phyloP scores from a whole-genome alignment of 371 early-diverging fungal genomes.

The Mortierella sp. region DNA sequence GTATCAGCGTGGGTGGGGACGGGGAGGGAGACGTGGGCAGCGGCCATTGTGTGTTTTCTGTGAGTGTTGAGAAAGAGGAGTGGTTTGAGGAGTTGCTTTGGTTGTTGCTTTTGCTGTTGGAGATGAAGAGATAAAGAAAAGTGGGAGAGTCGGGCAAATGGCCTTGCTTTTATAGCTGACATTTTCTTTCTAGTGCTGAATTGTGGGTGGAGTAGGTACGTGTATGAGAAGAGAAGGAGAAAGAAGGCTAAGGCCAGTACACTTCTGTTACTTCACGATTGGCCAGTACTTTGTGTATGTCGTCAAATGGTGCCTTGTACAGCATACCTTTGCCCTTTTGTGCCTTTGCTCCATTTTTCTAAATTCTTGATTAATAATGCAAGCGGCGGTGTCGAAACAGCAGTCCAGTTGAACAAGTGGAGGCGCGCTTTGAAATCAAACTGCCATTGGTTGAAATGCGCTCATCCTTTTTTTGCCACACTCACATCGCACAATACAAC shows the following conservation, averaged over 20 bases:
- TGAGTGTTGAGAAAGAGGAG: neutral
- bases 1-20: slow-evolving; percentile 30
- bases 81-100: neutral
- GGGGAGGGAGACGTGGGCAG: slow-evolving; percentile 17
- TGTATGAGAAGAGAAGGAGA: neutral
- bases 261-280: neutral
- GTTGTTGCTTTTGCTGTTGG: slow-evolving; percentile 3
- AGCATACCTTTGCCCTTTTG: neutral
- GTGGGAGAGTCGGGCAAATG: neutral
- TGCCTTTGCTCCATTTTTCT: neutral
- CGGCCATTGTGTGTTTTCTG: slow-evolving; percentile 10
- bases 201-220: neutral
- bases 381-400: neutral
- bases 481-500: neutral
- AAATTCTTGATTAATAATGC: slow-evolving; percentile 9
- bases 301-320: slow-evolving; percentile 27
- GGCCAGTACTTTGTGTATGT: neutral
- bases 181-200: neutral
- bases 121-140: slow-evolving; percentile 15
- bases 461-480: neutral
- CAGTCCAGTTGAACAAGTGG: neutral
- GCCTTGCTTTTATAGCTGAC: slow-evolving; percentile 10
- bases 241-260: neutral
- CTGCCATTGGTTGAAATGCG: neutral
- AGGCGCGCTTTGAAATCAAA: slow-evolving; percentile 13